phyloP scores from a whole-genome alignment of 129 eudicot species.

The Deinandra increscens region DNA sequence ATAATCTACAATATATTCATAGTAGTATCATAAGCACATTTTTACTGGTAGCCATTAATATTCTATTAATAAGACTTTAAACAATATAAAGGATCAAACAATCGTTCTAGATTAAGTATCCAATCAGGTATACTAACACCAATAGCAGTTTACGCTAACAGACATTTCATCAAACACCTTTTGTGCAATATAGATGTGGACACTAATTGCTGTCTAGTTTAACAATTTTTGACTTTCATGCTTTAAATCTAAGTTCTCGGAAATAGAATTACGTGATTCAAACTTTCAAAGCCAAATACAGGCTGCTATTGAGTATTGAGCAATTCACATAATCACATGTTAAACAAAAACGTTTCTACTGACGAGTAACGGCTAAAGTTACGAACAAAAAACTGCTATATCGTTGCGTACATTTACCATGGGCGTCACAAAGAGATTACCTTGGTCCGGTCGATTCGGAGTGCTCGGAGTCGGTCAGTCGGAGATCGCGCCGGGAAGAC shows the following conservation, averaged over 20 bases:
- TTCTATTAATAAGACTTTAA: not conserved
- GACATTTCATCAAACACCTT: constrained; percentile 31
- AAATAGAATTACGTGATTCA: constrained; percentile 15
- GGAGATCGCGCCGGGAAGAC: too few species aligned
- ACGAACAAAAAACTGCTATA: not conserved
- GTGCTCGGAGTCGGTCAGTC: too few species aligned
- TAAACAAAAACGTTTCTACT: constrained; percentile 16
- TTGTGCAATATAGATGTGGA: not conserved
- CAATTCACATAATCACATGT: not conserved
- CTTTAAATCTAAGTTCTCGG: not conserved
- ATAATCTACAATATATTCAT: not conserved
- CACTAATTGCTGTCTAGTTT: not conserved
- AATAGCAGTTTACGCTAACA: not conserved
- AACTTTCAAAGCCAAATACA: constrained; percentile 1
- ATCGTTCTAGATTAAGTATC: not conserved
- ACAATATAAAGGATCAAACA: not conserved
- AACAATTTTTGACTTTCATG: not conserved
- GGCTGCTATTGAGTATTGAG: not conserved
- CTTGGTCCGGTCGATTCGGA: too few species aligned
- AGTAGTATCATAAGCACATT: not conserved
- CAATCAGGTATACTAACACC: not conserved
- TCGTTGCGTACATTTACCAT: not conserved
- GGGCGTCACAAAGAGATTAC: too few species aligned
- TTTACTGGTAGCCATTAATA: not conserved
- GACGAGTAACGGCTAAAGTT: constrained; percentile 3